Conservation (phyloP, 2,329 filamentous ascomycete genomes). For the Clonostachys rosea region DNA sequence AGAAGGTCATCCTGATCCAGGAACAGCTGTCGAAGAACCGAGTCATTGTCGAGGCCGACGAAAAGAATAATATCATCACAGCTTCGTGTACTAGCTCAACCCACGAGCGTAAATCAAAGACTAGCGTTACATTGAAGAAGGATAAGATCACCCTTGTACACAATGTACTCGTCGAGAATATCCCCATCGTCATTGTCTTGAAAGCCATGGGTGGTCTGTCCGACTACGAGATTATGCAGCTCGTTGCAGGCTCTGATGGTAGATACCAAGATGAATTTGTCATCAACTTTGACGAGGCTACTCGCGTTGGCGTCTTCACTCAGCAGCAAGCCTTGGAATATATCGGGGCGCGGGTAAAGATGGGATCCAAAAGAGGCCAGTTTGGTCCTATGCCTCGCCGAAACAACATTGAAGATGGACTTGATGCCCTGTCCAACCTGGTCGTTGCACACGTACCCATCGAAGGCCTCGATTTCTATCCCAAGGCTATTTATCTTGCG, state of each 20-base stretch:
- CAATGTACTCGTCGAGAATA: slow-evolving; percentile 86
- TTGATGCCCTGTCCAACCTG: slow-evolving; percentile 88
- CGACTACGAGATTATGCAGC: slow-evolving; percentile 89
- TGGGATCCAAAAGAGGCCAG: slow-evolving; percentile 64
- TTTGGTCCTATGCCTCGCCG: slow-evolving; percentile 55
- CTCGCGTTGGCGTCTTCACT: slow-evolving; percentile 79
- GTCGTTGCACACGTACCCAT: slow-evolving; percentile 95
- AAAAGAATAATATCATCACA: slow-evolving; percentile 89
- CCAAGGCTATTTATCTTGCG: slow-evolving; percentile 94
- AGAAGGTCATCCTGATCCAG: slow-evolving; percentile 98
- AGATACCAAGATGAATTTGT: slow-evolving; percentile 92
- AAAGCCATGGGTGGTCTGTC: slow-evolving; percentile 92
- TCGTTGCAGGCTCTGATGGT: slow-evolving; percentile 83
- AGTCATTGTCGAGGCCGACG: slow-evolving; percentile 91
- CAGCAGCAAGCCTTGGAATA: slow-evolving; percentile 96
- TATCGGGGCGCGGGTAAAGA: slow-evolving; percentile 82
- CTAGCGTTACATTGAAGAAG: slow-evolving; percentile 91
- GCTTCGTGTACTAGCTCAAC: slow-evolving; percentile 98
- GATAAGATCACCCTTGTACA: slow-evolving; percentile 85
- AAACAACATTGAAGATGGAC: slow-evolving; percentile 83
- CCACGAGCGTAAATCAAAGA: slow-evolving; percentile 96
- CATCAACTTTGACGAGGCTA: slow-evolving; percentile 90
- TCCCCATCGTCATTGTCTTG: slow-evolving; percentile 91
- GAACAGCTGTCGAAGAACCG: slow-evolving; percentile 99
- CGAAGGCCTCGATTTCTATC: slow-evolving; percentile 85